Conservation (phyloP, 2,329 filamentous ascomycete species). For the Xylariaceae sp. region DNA sequence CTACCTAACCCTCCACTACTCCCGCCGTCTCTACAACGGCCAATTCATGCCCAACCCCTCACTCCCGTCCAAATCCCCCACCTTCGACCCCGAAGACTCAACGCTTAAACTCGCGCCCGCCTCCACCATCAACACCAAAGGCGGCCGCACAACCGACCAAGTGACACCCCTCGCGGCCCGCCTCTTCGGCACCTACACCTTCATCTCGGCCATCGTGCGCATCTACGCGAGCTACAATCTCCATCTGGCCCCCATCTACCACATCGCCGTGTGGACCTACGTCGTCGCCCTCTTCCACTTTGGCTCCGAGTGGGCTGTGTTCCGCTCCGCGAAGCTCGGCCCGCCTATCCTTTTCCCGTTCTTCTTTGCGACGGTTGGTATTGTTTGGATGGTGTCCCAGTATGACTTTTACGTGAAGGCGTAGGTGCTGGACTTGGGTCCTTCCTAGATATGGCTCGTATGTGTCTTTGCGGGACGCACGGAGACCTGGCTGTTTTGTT, state of each 20-base stretch:
- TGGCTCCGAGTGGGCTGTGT: conserved; percentile 72
- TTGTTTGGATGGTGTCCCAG: conserved; percentile 61
- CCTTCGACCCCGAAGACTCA: conserved; percentile 48
- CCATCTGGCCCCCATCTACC: conserved; percentile 64
- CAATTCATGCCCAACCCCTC: conserved; percentile 49
- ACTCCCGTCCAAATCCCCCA: conserved; percentile 37
- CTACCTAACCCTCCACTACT: conserved; percentile 74
- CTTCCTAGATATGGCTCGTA: neutral
- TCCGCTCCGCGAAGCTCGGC: conserved; percentile 65
- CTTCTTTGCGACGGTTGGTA: conserved; percentile 44
- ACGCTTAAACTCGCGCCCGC: conserved; percentile 47
- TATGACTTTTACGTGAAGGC: conserved; percentile 61
- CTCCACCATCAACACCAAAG: conserved; percentile 38
- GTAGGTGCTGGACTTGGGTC: conserved; percentile 2
- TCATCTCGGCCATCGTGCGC: conserved; percentile 69
- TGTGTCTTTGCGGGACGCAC: neutral
- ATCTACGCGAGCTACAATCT: conserved; percentile 83
- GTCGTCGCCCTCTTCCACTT: conserved; percentile 74
- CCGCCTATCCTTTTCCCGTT: conserved; percentile 53
- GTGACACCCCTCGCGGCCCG: conserved; percentile 71
- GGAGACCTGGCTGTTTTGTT: neutral
- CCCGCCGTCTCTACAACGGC: conserved; percentile 79
- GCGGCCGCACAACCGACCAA: conserved; percentile 46
- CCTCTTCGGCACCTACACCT: conserved; percentile 84
- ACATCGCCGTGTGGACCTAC: conserved; percentile 78